phyloP scores from a whole-genome alignment of 129 eudicot genomes.

The Silybum marianum region DNA sequence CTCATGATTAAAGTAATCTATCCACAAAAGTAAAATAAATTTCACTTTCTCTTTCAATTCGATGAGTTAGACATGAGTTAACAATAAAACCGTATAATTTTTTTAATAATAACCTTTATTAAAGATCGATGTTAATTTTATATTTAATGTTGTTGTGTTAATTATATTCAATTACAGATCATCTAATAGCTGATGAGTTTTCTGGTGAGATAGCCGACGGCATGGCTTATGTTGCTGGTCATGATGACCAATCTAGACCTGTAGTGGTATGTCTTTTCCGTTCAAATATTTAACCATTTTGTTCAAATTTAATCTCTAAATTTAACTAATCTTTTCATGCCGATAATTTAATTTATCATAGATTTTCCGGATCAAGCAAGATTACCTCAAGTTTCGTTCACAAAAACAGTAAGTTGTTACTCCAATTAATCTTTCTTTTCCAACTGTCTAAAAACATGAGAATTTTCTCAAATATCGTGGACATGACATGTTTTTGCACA shows the following conservation, averaged over 20 bases:
- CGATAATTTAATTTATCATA: neutral
- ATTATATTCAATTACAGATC: slow-evolving; percentile 35
- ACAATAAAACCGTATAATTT: too few relatives aligned
- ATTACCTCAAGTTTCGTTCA: slow-evolving; percentile 84
- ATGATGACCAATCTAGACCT: slow-evolving; percentile 84
- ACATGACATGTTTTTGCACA: too few relatives aligned
- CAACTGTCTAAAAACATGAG: neutral
- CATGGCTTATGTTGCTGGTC: slow-evolving; percentile 88
- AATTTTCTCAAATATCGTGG: too few relatives aligned
- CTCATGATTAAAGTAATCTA: slow-evolving; percentile 47
- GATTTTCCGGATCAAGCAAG: slow-evolving; percentile 93
- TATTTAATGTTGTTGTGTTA: neutral
- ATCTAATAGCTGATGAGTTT: slow-evolving; percentile 92
- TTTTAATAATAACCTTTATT: too few relatives aligned
- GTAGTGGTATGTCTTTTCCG: slow-evolving; percentile 52
- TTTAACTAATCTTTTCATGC: neutral
- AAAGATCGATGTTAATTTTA: too few relatives aligned
- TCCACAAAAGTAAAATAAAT: slow-evolving; percentile 23
- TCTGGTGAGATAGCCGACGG: slow-evolving; percentile 94
- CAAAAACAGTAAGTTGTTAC: slow-evolving; percentile 74
- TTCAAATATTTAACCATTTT: neutral
- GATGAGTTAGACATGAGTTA: neutral
- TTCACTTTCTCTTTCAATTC: slow-evolving; percentile 20
- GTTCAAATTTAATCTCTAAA: neutral
- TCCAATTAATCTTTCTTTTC: neutral